A percentile compares a stretch with the other conserved stretches of the same genome.
Evolutionary conservation across 768 basidiomycete species (phyloP).

Genomic region (Tricholomella constricta): DNA sequence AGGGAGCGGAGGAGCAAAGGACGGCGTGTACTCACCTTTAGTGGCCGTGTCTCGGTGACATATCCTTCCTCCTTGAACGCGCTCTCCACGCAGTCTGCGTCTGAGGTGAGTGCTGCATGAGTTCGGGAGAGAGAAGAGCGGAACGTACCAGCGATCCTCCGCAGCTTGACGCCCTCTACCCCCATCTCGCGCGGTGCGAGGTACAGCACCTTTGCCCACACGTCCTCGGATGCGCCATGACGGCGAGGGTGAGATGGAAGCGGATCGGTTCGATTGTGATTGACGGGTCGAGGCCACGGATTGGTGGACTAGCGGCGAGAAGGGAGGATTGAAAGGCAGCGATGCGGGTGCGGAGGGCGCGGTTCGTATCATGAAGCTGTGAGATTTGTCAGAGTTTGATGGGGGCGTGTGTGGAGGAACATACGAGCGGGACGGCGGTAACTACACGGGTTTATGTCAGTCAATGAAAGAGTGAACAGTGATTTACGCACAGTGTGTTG

Average conservation of each 20-base stretch:
- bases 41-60: slow-evolving; percentile 46
- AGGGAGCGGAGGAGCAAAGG: slow-evolving; percentile 36
- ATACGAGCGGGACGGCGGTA: too few species aligned
- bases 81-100: slow-evolving; percentile 43
- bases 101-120: neutral
- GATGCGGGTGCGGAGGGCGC: neutral
- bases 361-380: slow-evolving; percentile 10
- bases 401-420: too few species aligned
- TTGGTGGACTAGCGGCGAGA: slow-evolving; percentile 17
- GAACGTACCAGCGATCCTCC: slow-evolving; percentile 31
- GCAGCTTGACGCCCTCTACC: slow-evolving; percentile 24
- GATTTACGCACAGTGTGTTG: neutral
- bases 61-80: slow-evolving; percentile 45
- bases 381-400: too few species aligned
- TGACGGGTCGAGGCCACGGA: slow-evolving; percentile 58
- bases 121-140: neutral
- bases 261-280: slow-evolving; percentile 59
- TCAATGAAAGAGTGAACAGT: neutral
- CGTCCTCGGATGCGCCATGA: slow-evolving; percentile 46
- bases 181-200: slow-evolving; percentile 46
- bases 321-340: neutral
- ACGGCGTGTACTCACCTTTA: slow-evolving; percentile 41
- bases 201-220: slow-evolving; percentile 57
- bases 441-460: too few species aligned
- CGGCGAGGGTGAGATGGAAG: slow-evolving; percentile 76